Percentiles rank a stretch among this genome's conserved stretches.
Conservation (phyloP, 2,329 filamentous ascomycete species). For the Diaporthe destruens region DNA sequence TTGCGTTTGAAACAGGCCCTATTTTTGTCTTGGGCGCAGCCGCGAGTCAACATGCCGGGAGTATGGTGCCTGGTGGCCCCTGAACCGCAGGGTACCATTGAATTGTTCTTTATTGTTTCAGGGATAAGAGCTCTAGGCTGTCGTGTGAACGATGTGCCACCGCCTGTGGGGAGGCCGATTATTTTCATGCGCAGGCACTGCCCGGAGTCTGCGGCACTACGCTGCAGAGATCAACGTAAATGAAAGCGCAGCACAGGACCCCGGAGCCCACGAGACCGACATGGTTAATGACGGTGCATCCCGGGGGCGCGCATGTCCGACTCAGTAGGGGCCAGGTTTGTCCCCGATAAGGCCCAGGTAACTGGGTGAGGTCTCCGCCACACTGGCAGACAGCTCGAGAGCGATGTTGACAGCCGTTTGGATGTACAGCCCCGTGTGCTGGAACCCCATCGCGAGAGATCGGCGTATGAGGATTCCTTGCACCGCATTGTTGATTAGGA, state of each 20-base stretch:
- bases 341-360: background rate
- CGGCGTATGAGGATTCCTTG: background rate
- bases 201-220: constrained; percentile 27
- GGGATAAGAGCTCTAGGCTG: constrained; percentile 30
- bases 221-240: constrained; percentile 30
- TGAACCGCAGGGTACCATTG: constrained; percentile 28
- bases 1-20: constrained; percentile 24
- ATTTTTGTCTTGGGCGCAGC: constrained; percentile 27
- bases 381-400: background rate
- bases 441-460: constrained; percentile 1
- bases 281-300: background rate
- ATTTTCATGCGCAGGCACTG: constrained; percentile 25
- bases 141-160: constrained; percentile 22
- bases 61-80: constrained; percentile 15
- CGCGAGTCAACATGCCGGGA: constrained; percentile 36
- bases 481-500: background rate
- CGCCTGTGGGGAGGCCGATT: constrained; percentile 30
- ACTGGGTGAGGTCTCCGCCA: background rate
- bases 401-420: background rate
- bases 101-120: constrained; percentile 24
- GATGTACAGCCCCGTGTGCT: background rate
- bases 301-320: constrained; percentile 7
- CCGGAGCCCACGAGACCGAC: constrained; percentile 12
- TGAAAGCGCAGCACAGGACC: constrained; percentile 13
- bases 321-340: constrained; percentile 3